These are phyloP conservation scores for Moniliophthora roreri DNA, from an alignment of 1,284 basidiomycete genomes.

Conservation along the genomic window DNA sequence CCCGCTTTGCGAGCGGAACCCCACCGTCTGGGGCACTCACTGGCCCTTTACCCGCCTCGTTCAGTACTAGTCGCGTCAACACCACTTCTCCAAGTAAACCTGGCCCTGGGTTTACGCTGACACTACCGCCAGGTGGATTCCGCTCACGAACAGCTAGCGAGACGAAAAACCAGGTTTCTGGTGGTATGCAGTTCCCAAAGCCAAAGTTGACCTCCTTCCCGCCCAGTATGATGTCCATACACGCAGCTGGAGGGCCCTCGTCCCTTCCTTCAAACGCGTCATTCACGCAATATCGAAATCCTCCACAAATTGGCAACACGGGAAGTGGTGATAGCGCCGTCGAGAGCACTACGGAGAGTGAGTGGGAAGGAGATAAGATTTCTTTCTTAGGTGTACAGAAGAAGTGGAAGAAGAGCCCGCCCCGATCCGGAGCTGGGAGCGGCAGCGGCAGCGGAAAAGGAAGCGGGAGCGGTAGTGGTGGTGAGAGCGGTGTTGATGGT, in stretches of 20 bases:
- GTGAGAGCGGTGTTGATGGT: constrained; percentile 1
- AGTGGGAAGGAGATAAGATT: not conserved
- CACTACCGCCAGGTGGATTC: not conserved
- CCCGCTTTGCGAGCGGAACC: not conserved
- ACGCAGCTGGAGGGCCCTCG: not conserved
- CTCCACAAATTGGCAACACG: too few relatives aligned
- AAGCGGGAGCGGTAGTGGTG: constrained; percentile 7
- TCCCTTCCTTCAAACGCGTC: not conserved
- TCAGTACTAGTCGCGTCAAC: not conserved
- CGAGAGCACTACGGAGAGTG: constrained; percentile 1
- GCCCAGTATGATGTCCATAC: not conserved
- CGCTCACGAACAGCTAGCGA: too few relatives aligned
- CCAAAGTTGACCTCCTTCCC: too few relatives aligned
- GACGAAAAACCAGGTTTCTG: too few relatives aligned
- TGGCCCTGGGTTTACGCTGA: not conserved
- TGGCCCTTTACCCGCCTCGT: not conserved
- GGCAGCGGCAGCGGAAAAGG: constrained; percentile 13
- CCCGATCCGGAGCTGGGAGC: constrained; percentile 2
- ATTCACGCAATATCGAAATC: not conserved
- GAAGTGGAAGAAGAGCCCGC: not conserved
- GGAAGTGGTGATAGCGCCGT: not conserved
- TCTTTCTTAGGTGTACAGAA: not conserved
- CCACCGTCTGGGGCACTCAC: constrained; percentile 12
- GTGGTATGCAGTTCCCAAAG: too few relatives aligned
- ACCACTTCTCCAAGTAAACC: not conserved